Base-by-base conservation (phyloP, 176 grass and related monocot genomes). In the Oryza meyeriana region DNA sequence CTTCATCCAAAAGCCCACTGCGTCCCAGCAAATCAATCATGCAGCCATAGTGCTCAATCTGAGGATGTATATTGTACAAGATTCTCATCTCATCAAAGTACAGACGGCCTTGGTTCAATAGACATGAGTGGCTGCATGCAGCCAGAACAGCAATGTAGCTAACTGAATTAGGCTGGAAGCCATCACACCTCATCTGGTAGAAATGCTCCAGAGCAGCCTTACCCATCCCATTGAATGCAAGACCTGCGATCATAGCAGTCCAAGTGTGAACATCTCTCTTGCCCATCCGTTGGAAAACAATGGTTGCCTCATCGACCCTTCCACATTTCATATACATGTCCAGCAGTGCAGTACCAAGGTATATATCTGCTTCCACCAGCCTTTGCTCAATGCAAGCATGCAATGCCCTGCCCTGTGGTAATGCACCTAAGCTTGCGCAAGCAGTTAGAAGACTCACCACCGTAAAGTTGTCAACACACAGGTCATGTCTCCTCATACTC, bases 281-380 rank as follows among this genome's bases (percentile, higher is more conserved):
- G 11, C 25, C 42, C 87, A 90, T 94, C 39, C 59, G 75, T 22
- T 48, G 52, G 71, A 94, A 94, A 66, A 82, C 77, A 82, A 63
- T 4, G 36, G 62, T 85, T 39, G 89, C 89, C 61, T 91, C 86
- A 40, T 85, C 68, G 31, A 85, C 80, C 78, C 87, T 89, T 68
- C 92, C 89, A 75, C 92, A 94, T 84, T 94, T 94, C 81, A 91
- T 84, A 67, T 91, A 89, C 92, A 94, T 94, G 77, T 94, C 89
- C 84, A 94, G 9, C n/a, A 94, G 79, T 87, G 89, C 73, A 36
- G 92, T 91, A 14, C 77, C 89, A 29, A 94, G 67, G 64, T 87
- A 94, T 66, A 89, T 39, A 87, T 94, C 92, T 35, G 61, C 41
- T 65, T 89, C 81, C 6, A 89, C 87, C 13, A 91, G 55, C 69